Percentiles rank a stretch among this genome's conserved stretches.
phyloP scores from a whole-genome alignment of 1,139 yeast genomes.

The Hemisphaericaspora subhashii region DNA sequence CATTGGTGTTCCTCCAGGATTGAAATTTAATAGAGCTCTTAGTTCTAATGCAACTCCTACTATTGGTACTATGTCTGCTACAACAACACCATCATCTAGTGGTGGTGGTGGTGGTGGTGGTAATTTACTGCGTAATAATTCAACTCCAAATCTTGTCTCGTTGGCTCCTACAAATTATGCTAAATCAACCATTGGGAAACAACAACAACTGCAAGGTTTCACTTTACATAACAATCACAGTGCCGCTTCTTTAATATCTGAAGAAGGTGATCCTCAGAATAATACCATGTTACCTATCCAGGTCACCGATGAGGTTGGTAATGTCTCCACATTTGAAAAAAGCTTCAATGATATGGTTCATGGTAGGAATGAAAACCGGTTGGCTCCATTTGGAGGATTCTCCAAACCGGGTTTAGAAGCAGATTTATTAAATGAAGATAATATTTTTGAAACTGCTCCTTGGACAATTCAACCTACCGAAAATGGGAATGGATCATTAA shows the following conservation, averaged over 20 bases:
- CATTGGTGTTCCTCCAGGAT: conserved; percentile 42
- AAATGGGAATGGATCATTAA: conserved; percentile 88
- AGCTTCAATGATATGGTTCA: conserved; percentile 32
- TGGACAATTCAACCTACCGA: conserved; percentile 70
- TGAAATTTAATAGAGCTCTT: conserved; percentile 41
- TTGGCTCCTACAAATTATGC: conserved; percentile 7
- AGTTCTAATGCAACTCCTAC: conserved; percentile 23
- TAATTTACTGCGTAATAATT: conserved; percentile 1
- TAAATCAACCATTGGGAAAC: conserved; percentile 8
- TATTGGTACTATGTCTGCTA: conserved; percentile 18
- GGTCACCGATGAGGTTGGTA: too few species aligned
- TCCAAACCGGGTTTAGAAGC: conserved; percentile 55
- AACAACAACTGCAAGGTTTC: too few species aligned
- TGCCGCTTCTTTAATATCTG: conserved; percentile 32
- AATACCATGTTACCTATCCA: too few species aligned
- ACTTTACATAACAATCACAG: conserved; percentile 30
- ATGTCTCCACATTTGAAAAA: conserved; percentile 18
- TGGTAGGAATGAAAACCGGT: conserved; percentile 27
- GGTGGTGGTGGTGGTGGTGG: neutral
- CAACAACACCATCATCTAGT: too few species aligned
- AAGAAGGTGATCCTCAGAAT: conserved; percentile 18
- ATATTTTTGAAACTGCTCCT: conserved; percentile 68
- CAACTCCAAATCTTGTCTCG: conserved; percentile 4
- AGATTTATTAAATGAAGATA: conserved; percentile 43
- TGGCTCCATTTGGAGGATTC: conserved; percentile 79